These are phyloP conservation scores for Mortierella claussenii DNA, from an alignment of 192 early-diverging fungal species.

Conservation along the genomic window DNA sequence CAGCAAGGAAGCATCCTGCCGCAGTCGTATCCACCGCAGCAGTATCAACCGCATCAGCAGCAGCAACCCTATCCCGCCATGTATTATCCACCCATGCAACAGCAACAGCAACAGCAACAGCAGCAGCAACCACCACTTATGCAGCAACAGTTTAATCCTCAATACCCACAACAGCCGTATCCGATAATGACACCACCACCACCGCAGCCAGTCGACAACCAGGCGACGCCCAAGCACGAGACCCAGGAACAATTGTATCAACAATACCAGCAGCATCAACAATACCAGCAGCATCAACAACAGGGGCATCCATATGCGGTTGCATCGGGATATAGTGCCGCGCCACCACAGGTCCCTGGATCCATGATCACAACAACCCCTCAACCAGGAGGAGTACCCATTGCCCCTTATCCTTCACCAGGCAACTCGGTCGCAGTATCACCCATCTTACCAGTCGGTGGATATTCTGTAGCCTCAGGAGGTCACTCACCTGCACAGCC, in stretches of 20 bases:
- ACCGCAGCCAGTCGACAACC: neutral
- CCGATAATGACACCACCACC: too few species aligned
- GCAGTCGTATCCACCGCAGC: neutral
- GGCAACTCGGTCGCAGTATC: conserved; percentile 28
- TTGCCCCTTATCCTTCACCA: conserved; percentile 29
- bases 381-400: conserved; percentile 23
- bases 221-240: conserved; percentile 7
- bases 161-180: conserved; percentile 17
- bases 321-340: neutral
- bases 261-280: conserved; percentile 3
- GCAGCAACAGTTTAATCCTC: neutral
- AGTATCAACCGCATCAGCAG: neutral
- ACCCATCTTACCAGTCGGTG: conserved; percentile 20
- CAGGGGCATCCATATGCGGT: neutral
- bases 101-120: conserved; percentile 3
- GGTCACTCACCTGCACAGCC: neutral
- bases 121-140: neutral
- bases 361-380: conserved; percentile 22
- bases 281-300: conserved; percentile 21
- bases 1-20: too few species aligned
- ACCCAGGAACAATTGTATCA: neutral
- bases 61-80: too few species aligned
- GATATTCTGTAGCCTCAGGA: conserved; percentile 5
- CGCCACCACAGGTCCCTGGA: conserved; percentile 12
- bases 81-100: neutral